Conservation (phyloP, 2,329 filamentous ascomycete genomes). For the Neofusicoccum parvum region DNA sequence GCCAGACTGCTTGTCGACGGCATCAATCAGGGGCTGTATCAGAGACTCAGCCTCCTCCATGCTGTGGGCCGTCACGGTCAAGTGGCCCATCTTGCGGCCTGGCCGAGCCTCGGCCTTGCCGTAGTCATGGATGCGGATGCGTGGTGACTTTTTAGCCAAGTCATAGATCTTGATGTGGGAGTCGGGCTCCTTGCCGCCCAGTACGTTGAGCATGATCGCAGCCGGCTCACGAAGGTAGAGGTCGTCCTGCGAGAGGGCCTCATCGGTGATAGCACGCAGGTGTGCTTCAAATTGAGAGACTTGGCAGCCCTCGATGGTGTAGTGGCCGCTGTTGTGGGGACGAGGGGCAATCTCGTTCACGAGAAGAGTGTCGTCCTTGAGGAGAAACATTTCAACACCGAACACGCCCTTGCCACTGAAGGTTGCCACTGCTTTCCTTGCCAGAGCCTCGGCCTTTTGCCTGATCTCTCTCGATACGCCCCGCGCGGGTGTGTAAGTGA, state of each 20-base stretch:
- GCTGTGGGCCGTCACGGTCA: conserved; percentile 74
- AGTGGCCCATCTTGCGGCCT: conserved; percentile 91
- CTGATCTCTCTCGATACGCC: conserved; percentile 64
- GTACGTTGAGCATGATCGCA: conserved; percentile 78
- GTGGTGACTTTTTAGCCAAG: conserved; percentile 59
- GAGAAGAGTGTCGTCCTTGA: conserved; percentile 66
- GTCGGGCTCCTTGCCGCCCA: conserved; percentile 67
- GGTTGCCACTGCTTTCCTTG: conserved; percentile 74
- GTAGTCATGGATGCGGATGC: conserved; percentile 79
- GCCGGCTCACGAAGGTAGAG: conserved; percentile 61
- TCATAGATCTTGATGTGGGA: conserved; percentile 64
- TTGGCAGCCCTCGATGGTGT: conserved; percentile 88
- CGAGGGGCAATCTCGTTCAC: conserved; percentile 87
- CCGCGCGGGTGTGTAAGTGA: conserved; percentile 83
- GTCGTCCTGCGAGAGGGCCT: conserved; percentile 55
- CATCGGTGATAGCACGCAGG: conserved; percentile 76
- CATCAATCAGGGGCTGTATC: conserved; percentile 69
- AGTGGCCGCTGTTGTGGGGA: conserved; percentile 90
- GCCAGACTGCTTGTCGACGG: conserved; percentile 59
- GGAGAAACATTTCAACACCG: conserved; percentile 93
- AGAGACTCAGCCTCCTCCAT: conserved; percentile 69
- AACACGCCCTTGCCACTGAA: conserved; percentile 92
- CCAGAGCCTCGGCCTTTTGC: conserved; percentile 71
- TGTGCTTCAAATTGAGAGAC: conserved; percentile 93
- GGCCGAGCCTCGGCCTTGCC: conserved; percentile 83